These are phyloP conservation scores for Dothistroma pini DNA, from an alignment of 2,329 filamentous ascomycete species.

Conservation along the genomic window DNA sequence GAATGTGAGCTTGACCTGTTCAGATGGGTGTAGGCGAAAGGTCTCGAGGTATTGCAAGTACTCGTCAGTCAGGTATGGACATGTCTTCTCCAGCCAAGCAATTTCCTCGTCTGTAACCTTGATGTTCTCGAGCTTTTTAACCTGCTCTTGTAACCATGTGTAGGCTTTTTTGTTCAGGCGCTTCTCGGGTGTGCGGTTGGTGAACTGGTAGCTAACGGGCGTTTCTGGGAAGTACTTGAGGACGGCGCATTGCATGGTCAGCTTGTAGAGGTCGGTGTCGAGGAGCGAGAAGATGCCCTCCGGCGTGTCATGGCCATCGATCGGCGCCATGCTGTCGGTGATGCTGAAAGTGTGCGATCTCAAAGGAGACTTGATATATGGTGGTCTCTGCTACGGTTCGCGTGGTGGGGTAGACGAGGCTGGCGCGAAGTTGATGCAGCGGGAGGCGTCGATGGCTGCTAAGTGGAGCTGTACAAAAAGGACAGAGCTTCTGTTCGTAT, in stretches of 20 bases:
- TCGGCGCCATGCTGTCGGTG: constrained; percentile 19
- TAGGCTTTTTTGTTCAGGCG: constrained; percentile 80
- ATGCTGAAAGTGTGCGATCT: background rate
- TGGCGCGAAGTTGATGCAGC: background rate
- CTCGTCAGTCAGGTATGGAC: constrained; percentile 70
- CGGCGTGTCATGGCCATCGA: constrained; percentile 20
- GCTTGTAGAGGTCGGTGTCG: constrained; percentile 75
- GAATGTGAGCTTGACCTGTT: constrained; percentile 74
- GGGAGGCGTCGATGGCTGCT: background rate
- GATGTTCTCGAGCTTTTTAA: constrained; percentile 79
- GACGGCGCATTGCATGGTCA: constrained; percentile 98
- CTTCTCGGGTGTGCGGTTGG: constrained; percentile 92
- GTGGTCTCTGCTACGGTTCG: background rate
- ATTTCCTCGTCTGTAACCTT: constrained; percentile 75
- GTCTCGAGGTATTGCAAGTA: constrained; percentile 79
- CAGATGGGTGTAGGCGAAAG: constrained; percentile 75
- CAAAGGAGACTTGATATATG: background rate
- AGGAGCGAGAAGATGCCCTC: constrained; percentile 45
- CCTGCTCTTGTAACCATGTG: constrained; percentile 78
- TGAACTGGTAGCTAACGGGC: constrained; percentile 87
- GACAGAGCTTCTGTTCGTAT: background rate
- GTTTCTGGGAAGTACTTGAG: constrained; percentile 82
- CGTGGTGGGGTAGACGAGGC: background rate
- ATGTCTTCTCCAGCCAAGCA: constrained; percentile 71
- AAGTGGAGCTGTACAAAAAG: background rate